Conservation (phyloP, 305 asterid species). For the Solanum hybrid region DNA sequence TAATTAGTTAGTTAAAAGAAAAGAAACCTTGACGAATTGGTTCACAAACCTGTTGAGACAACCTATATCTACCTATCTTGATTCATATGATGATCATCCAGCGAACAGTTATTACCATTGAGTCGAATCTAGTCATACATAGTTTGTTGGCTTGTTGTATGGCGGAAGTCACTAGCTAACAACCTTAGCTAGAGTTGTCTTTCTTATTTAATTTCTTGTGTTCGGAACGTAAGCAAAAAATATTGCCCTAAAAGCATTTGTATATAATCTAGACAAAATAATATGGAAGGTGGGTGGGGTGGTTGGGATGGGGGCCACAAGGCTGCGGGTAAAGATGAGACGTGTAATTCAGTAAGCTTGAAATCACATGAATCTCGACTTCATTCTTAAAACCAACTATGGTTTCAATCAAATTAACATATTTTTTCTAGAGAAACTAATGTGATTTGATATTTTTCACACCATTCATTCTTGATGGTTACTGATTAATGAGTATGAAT, state of each 20-base stretch:
- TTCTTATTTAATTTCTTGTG: background rate
- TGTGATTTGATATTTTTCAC: background rate
- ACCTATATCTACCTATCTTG: background rate
- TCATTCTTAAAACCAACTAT: background rate
- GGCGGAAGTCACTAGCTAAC: background rate
- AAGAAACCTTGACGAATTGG: background rate
- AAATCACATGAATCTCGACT: background rate
- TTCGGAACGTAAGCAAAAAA: background rate
- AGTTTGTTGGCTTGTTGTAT: background rate
- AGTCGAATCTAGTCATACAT: background rate
- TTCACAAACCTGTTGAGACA: background rate
- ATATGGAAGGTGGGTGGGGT: background rate
- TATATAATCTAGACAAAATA: background rate
- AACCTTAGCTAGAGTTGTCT: background rate
- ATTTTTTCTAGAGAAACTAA: background rate
- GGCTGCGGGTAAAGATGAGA: background rate
- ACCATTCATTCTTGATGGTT: background rate
- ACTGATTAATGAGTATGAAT: background rate
- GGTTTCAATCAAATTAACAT: background rate
- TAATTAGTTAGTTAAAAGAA: background rate
- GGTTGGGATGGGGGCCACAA: background rate
- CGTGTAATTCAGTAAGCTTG: background rate
- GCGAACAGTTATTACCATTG: background rate
- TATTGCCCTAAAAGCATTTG: background rate
- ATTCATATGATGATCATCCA: background rate